Conservation (phyloP, 768 basidiomycete genomes). For the Agaricus subrufescens region DNA sequence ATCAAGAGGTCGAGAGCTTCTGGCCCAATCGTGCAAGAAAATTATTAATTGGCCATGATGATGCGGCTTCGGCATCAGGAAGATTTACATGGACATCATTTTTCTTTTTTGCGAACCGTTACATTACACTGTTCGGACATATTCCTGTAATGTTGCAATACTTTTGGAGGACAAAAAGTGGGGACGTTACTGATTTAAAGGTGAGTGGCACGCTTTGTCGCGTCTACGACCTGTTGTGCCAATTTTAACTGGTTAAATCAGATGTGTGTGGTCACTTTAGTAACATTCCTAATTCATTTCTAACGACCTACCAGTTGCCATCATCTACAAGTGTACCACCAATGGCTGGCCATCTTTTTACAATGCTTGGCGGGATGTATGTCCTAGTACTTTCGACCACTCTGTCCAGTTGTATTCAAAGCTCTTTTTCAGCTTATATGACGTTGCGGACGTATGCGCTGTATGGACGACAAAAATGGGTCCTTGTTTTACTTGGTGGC, state of each 20-base stretch:
- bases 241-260: too few species aligned
- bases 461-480: constrained; percentile 27
- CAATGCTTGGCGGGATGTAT: constrained; percentile 30
- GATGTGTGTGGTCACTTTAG: too few species aligned
- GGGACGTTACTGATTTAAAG: too few species aligned
- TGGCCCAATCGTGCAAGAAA: constrained; percentile 24
- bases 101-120: constrained; percentile 40
- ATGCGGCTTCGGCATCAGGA: constrained; percentile 24
- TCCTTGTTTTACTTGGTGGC: constrained; percentile 18
- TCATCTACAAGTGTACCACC: constrained; percentile 28
- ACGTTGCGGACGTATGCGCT: constrained; percentile 41
- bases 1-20: constrained; percentile 35
- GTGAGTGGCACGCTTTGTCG: too few species aligned
- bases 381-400: constrained; percentile 2
- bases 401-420: background rate
- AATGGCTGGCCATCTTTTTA: constrained; percentile 26
- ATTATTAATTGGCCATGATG: background rate
- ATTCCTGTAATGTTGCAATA: constrained; percentile 29
- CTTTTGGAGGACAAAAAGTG: constrained; percentile 22
- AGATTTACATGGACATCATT: constrained; percentile 24
- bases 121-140: constrained; percentile 32
- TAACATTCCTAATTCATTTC: background rate
- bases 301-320: constrained; percentile 23
- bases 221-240: too few species aligned
- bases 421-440: constrained; percentile 18